phyloP scores from a whole-genome alignment of 2,329 filamentous ascomycete species.

The Coniochaeta sp. region DNA sequence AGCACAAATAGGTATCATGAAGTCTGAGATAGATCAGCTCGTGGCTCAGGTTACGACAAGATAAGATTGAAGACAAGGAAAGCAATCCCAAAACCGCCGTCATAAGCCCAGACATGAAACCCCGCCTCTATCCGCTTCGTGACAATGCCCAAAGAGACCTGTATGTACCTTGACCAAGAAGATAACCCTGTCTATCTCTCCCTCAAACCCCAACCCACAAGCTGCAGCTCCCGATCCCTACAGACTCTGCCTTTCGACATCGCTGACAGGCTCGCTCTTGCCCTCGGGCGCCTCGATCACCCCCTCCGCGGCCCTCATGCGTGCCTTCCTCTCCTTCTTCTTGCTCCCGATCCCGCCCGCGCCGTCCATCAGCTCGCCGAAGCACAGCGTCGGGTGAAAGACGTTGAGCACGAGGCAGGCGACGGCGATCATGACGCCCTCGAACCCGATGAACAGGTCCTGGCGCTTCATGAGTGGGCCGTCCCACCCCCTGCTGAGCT shows the following conservation, averaged over 20 bases:
- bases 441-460: constrained; percentile 49
- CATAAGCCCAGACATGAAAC: neutral
- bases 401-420: constrained; percentile 37
- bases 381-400: constrained; percentile 31
- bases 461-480: constrained; percentile 50
- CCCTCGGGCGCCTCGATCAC: neutral
- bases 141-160: neutral
- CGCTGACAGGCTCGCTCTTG: constrained; percentile 1
- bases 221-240: neutral
- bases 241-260: neutral
- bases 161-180: neutral
- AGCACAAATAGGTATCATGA: neutral
- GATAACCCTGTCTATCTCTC: neutral
- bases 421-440: constrained; percentile 44
- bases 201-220: neutral
- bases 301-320: too few species aligned
- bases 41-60: neutral
- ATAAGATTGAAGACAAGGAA: neutral
- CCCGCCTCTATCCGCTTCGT: neutral
- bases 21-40: neutral
- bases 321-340: constrained; percentile 3
- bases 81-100: neutral
- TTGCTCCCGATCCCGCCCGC: constrained; percentile 9
- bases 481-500: constrained; percentile 57
- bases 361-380: constrained; percentile 14